Percentiles rank a stretch among this genome's conserved stretches.
Evolutionary conservation across 139 green algal species (phyloP).

Genomic region (Auxenochlorella protothecoides): DNA sequence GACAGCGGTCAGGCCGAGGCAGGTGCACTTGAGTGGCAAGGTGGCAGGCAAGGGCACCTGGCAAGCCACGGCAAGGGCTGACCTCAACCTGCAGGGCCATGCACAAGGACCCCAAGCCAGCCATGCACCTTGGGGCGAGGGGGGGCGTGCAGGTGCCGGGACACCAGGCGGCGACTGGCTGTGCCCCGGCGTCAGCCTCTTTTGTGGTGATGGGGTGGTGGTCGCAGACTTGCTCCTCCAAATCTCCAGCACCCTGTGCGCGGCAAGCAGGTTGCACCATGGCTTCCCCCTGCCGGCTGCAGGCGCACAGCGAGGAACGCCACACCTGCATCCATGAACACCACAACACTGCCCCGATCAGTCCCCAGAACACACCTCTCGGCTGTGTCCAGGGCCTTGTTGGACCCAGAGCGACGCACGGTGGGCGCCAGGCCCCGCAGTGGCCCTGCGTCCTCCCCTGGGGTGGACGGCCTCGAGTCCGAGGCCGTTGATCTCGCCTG

Average conservation of each 20-base stretch:
- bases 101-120: not conserved
- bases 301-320: not conserved
- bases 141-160: not conserved
- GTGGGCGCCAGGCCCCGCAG: constrained; percentile 11
- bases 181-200: not conserved
- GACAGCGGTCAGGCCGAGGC: not conserved
- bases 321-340: not conserved
- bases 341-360: not conserved
- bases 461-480: constrained; percentile 2
- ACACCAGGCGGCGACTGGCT: not conserved
- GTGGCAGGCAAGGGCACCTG: not conserved
- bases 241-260: constrained; percentile 17
- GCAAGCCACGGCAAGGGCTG: not conserved
- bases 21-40: not conserved
- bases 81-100: not conserved
- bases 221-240: constrained; percentile 29
- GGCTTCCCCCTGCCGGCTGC: not conserved
- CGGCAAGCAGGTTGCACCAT: not conserved
- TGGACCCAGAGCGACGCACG: not conserved
- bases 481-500: no score
- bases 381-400: constrained; percentile 15
- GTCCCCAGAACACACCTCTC: constrained; percentile 9
- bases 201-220: constrained; percentile 13
- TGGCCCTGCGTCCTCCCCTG: not conserved
- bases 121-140: not conserved